Evolutionary conservation across 2,329 filamentous ascomycete genomes (phyloP), one percentile per base, ranked within the genome.

Genomic region (Chaetomium olivaceum): DNA sequence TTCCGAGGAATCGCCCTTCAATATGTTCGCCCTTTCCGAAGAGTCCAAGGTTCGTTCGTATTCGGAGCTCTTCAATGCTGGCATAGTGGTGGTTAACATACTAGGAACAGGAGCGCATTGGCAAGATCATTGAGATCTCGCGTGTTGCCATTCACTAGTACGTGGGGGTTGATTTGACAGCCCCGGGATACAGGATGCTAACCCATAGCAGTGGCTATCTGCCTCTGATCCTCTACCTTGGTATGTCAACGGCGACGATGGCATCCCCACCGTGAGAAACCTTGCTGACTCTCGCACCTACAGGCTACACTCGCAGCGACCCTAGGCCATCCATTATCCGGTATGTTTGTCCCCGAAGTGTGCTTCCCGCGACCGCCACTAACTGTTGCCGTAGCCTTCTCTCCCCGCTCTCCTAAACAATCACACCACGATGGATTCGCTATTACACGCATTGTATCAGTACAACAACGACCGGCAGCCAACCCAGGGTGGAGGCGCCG

Each of bases 61-160:
- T 29, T 14, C 31, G 1, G 14, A 5, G 21, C 2, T n/a, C 21
- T 21, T 27, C 19, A 27, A n/a, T 23, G 27, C 61, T 6, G 23
- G 33, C 25, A 27, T 21, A 25, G 21, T 36, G 65, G 46, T 56
- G 14, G 65, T 62, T 76, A 56, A 61, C 33, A 46, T 59, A 61
- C 9, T 71, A 6, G 11, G 23, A 58, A 62, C 74, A 97, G 94
- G 95, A 99, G 89, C 93, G 95, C 85, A 97, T 99, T 81, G 89
- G 91, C 76, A 94, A 93, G 85, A 86, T 98, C 82, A 95, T 99
- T 78, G 95, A 98, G 80, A 83, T 97, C 78, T 95, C 93, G 69
- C 89, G 93, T 75, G 89, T 97, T 74, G 93, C 91, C 67, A 91
- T 99, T 76, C 95, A 99, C 83, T 99, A 98, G 92, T 96, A 87